Evolutionary conservation across 192 early-diverging fungal species (phyloP).

Genomic region (Coemansia sp.): DNA sequence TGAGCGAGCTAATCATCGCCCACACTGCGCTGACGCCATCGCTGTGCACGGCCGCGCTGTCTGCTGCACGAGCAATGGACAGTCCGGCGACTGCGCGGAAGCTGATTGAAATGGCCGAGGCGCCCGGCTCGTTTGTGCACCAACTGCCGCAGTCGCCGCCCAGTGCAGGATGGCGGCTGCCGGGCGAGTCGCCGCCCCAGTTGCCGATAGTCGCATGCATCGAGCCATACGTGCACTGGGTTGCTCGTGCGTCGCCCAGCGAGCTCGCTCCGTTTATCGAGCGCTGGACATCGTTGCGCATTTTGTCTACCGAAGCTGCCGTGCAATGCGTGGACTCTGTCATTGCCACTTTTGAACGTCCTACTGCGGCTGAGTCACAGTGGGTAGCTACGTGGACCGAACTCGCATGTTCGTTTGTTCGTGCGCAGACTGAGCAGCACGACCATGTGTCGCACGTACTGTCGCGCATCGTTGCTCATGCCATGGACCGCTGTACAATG

Average conservation of each 20-base stretch:
- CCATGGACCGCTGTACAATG: neutral
- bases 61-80: conserved; percentile 4
- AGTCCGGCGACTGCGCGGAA: neutral
- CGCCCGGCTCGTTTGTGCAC: conserved; percentile 6
- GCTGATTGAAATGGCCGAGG: conserved; percentile 8
- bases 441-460: neutral
- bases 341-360: neutral
- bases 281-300: conserved; percentile 9
- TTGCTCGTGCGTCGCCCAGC: conserved; percentile 4
- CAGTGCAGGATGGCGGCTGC: conserved; percentile 20
- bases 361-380: neutral
- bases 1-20: neutral
- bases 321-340: conserved; percentile 13
- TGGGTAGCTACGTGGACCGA: neutral
- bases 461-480: neutral
- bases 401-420: neutral
- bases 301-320: conserved; percentile 3
- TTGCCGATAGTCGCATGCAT: conserved; percentile 10
- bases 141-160: neutral
- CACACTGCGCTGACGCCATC: conserved; percentile 15
- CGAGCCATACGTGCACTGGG: conserved; percentile 21
- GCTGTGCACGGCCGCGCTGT: conserved; percentile 20
- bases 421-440: neutral
- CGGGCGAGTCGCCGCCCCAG: neutral
- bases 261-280: neutral